phyloP scores from a whole-genome alignment of 139 green algal genomes.

The Picochlorum costavermella region DNA sequence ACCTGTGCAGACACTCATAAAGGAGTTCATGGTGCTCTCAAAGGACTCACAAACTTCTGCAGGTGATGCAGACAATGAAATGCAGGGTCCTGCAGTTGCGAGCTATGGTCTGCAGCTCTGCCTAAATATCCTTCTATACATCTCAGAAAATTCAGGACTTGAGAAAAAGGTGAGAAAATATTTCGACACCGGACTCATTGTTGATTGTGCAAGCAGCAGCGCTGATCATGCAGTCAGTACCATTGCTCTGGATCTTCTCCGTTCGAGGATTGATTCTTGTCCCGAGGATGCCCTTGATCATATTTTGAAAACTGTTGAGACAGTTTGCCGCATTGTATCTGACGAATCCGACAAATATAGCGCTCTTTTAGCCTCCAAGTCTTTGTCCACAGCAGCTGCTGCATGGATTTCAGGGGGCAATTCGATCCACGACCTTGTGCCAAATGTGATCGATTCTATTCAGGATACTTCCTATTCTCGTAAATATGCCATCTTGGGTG shows the following conservation, averaged over 20 bases:
- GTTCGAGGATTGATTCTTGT: conserved; percentile 23
- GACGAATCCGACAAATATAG: conserved; percentile 47
- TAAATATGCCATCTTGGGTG: background rate
- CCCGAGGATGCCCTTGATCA: conserved; percentile 44
- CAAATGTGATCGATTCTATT: conserved; percentile 8
- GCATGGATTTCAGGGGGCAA: conserved; percentile 27
- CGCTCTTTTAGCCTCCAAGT: conserved; percentile 19
- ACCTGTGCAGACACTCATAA: background rate
- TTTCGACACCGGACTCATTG: conserved; percentile 48
- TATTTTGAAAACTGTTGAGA: conserved; percentile 46
- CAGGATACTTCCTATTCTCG: background rate
- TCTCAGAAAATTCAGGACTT: background rate
- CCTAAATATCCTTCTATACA: background rate
- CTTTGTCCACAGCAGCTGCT: conserved; percentile 19
- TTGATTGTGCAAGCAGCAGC: conserved; percentile 36
- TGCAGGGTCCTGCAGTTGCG: background rate
- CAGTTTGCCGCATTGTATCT: conserved; percentile 38
- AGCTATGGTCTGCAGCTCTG: background rate
- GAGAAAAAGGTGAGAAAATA: background rate
- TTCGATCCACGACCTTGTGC: conserved; percentile 10
- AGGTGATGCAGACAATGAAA: background rate
- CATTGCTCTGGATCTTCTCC: conserved; percentile 55
- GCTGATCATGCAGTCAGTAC: conserved; percentile 55
- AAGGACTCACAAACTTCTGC: background rate
- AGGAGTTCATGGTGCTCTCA: background rate